phyloP scores from a whole-genome alignment of 129 eudicot species.

The Mikania micrantha region DNA sequence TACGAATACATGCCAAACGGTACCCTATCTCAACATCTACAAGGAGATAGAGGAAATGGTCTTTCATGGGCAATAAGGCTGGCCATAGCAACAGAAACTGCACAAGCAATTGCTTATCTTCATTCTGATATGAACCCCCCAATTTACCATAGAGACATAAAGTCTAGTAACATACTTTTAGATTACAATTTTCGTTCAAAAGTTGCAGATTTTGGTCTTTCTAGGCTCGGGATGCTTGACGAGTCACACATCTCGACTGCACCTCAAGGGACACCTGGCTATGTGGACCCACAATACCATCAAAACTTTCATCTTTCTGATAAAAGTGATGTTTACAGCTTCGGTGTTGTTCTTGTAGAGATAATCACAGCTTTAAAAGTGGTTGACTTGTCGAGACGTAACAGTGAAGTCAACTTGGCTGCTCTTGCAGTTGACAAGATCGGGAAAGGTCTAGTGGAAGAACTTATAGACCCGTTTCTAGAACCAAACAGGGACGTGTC shows the following conservation, averaged over 20 bases:
- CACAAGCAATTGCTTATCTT: conserved; percentile 84
- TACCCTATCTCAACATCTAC: conserved; percentile 78
- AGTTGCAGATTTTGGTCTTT: conserved; percentile 95
- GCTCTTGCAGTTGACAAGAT: conserved; percentile 76
- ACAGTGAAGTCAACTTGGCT: conserved; percentile 77
- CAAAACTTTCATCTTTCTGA: conserved; percentile 92
- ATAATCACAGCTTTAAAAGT: conserved; percentile 79
- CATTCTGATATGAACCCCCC: conserved; percentile 84
- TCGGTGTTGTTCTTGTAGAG: conserved; percentile 89
- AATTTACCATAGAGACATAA: conserved; percentile 87
- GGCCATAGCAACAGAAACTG: conserved; percentile 75
- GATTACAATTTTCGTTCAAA: conserved; percentile 63
- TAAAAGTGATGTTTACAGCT: conserved; percentile 93
- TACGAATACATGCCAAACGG: conserved; percentile 93
- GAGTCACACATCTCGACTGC: conserved; percentile 93
- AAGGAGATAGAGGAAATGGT: conserved; percentile 69
- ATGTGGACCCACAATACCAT: conserved; percentile 93
- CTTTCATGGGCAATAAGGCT: conserved; percentile 88
- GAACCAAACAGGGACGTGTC: conserved; percentile 82
- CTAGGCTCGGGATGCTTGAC: conserved; percentile 77
- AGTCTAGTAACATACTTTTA: conserved; percentile 83
- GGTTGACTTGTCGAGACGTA: conserved; percentile 78
- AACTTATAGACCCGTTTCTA: conserved; percentile 68
- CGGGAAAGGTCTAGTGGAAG: conserved; percentile 71
- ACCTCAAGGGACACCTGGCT: conserved; percentile 98